phyloP scores from a whole-genome alignment of 2,329 filamentous ascomycete species.

The Sporothrix sp. region DNA sequence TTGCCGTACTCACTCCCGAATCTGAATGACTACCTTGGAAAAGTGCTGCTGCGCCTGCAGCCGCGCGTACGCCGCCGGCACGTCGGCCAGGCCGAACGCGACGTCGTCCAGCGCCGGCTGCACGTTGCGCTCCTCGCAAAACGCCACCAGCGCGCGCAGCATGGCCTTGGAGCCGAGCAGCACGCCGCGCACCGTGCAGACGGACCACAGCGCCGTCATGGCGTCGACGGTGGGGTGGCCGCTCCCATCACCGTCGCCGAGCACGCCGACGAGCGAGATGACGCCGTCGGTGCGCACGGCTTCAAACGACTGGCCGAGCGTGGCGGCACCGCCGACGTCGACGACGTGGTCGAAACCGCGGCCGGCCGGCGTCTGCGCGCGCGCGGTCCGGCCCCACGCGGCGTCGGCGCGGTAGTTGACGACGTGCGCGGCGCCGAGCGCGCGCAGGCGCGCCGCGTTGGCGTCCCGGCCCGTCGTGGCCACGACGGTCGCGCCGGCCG shows the following conservation, averaged over 20 bases:
- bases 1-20: background rate
- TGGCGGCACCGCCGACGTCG: conserved; percentile 46
- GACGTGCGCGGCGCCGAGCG: conserved; percentile 44
- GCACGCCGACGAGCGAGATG: conserved; percentile 32
- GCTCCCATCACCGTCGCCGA: conserved; percentile 32
- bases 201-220: conserved; percentile 36
- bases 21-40: conserved; percentile 42
- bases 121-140: conserved; percentile 34
- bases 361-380: conserved; percentile 35
- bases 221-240: conserved; percentile 32
- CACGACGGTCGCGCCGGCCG: conserved; percentile 46
- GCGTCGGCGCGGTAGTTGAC: conserved; percentile 45
- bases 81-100: conserved; percentile 30
- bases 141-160: conserved; percentile 35
- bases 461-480: conserved; percentile 43
- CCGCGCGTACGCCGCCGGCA: conserved; percentile 40
- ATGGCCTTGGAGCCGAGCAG: conserved; percentile 31
- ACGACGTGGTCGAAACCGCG: conserved; percentile 43
- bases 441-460: conserved; percentile 44
- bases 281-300: conserved; percentile 26
- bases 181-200: conserved; percentile 34
- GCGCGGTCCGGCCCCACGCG: conserved; percentile 45
- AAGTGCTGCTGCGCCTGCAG: conserved; percentile 46
- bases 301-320: conserved; percentile 33
- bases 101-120: conserved; percentile 32